Conservation (phyloP, 2,329 filamentous ascomycete species). For the Clarireedia monteithiana region DNA sequence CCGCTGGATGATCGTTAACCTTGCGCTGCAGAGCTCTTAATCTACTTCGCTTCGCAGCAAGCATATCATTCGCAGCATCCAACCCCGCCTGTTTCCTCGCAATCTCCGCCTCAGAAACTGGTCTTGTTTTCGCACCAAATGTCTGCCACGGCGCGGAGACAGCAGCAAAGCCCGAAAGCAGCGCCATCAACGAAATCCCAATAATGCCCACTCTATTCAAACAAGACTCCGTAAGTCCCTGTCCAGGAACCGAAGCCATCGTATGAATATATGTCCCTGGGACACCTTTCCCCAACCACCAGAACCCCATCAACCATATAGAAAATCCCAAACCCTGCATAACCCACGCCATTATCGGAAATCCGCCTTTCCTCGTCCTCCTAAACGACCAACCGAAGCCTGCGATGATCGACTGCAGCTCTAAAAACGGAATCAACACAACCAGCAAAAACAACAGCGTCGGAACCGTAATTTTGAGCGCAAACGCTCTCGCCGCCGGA, state of each 20-base stretch:
- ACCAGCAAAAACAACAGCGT: constrained; percentile 66
- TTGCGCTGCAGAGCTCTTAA: constrained; percentile 64
- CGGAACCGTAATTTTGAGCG: constrained; percentile 61
- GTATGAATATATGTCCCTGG: constrained; percentile 44
- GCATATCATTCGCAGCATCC: constrained; percentile 72
- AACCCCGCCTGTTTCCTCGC: constrained; percentile 71
- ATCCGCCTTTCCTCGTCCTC: constrained; percentile 45
- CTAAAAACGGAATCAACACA: constrained; percentile 68
- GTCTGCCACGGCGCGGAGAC: constrained; percentile 82
- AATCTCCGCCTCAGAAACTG: constrained; percentile 67
- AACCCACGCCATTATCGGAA: constrained; percentile 55
- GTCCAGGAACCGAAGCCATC: constrained; percentile 32
- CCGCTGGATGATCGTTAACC: constrained; percentile 34
- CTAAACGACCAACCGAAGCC: constrained; percentile 55
- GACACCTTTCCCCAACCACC: constrained; percentile 63
- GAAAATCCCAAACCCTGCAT: constrained; percentile 55
- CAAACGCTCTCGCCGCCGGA: constrained; percentile 56
- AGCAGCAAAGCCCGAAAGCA: constrained; percentile 84
- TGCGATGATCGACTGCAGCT: constrained; percentile 52
- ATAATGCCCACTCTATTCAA: constrained; percentile 72
- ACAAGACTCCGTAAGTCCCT: constrained; percentile 38
- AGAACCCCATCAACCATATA: constrained; percentile 67
- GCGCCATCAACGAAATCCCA: constrained; percentile 77
- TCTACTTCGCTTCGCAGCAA: constrained; percentile 65
- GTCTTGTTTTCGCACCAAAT: constrained; percentile 57